Conservation (phyloP, 768 basidiomycete species). For the Kwoniella sp. region DNA sequence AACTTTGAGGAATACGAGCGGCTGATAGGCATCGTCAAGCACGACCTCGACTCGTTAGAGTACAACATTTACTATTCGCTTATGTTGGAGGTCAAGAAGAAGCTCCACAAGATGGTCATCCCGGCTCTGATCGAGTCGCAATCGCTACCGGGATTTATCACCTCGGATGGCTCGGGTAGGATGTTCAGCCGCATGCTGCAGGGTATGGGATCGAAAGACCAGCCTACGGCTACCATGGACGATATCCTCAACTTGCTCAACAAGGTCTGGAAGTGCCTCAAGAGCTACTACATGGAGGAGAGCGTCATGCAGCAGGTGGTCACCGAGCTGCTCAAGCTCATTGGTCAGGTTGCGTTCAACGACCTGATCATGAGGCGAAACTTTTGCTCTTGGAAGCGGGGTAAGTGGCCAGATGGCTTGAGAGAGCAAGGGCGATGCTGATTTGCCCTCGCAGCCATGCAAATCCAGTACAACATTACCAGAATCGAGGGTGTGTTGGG, state of each 20-base stretch:
- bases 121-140: constrained; percentile 98
- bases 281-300: constrained; percentile 98
- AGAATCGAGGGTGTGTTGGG: constrained; percentile 39
- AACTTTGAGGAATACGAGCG: constrained; percentile 84
- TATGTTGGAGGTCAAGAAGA: constrained; percentile 98
- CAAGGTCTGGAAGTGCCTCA: constrained; percentile 96
- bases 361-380: constrained; percentile 97
- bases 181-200: constrained; percentile 89
- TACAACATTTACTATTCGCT: constrained; percentile 99
- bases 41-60: constrained; percentile 95
- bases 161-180: constrained; percentile 85
- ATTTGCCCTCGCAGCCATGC: constrained; percentile 71
- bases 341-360: constrained; percentile 96
- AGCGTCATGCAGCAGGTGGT: constrained; percentile 84
- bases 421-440: neutral
- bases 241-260: constrained; percentile 93
- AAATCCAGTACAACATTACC: constrained; percentile 99
- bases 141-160: constrained; percentile 94
- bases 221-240: constrained; percentile 94
- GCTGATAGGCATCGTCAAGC: constrained; percentile 94
- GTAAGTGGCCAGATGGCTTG: constrained; percentile 53
- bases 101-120: constrained; percentile 92
- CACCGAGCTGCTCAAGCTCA: constrained; percentile 88
- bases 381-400: constrained; percentile 99
- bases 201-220: constrained; percentile 59